Evolutionary conservation across 345 rosid species (phyloP), one percentile per base, ranked within the genome.

Genomic region (Balakata baccata): DNA sequence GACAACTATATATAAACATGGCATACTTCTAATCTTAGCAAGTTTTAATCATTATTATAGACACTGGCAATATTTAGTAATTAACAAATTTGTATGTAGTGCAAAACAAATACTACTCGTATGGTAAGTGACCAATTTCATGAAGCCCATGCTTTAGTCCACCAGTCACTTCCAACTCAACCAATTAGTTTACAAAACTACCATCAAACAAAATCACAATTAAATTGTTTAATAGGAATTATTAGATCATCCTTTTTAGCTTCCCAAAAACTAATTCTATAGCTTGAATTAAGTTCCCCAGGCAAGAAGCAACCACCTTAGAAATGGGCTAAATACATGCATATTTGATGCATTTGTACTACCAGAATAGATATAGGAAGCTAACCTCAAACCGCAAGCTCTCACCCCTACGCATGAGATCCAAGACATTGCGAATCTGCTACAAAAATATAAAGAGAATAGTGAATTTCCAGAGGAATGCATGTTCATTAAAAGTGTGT

Each of bases 391-490:
- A 66, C 34, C 87, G 94, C 85, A 94, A 81, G 79, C 82, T 81
- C 81, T 92, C 96, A 16, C 90, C 89, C 80, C 96, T 84, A 17
- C 90, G 96, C 92, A 94, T 87, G 52, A 90, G 87, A 78, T 89
- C 97, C 91, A 92, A 76, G 81, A 88, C 87, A 83, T 75, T 86
- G 54, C 93, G 90, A 72, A 94, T 79, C 91, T 92, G 87, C 82
- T 69, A 71, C 72, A 76, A 23, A 66, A 49, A 59, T 65, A 50
- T 4, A 63, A 74, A 74, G 67, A 29, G 70, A 46, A 75, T 8
- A 38, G 39, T 85, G 69, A 88, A 80, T 23, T 54, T 74, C 67
- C 53, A 57, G 11, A 29, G 7, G 47, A 71, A 68, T 37, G 34
- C 34, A 29, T 29, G 17, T 37, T 46, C 11, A 18, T 17, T 8